Conservation (phyloP, 768 basidiomycete species). For the Russula ochroleuca region DNA sequence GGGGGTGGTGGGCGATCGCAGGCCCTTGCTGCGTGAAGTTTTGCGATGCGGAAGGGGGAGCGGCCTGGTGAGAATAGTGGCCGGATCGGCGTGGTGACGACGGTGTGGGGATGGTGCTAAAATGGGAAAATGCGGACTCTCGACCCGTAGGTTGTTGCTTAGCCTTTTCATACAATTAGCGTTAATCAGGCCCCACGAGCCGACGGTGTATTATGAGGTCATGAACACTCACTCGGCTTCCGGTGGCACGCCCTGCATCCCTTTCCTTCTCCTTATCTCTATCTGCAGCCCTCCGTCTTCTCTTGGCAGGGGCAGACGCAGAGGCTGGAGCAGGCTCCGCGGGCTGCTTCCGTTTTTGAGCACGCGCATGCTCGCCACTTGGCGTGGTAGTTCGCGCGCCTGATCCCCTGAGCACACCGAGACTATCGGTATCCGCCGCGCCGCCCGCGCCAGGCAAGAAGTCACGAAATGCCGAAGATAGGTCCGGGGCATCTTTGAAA, state of each 20-base stretch:
- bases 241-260: conserved; percentile 23
- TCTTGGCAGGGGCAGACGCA: conserved; percentile 55
- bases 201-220: conserved; percentile 5
- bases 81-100: conserved; percentile 32
- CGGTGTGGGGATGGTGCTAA: conserved; percentile 30
- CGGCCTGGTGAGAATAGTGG: conserved; percentile 25
- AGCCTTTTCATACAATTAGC: conserved; percentile 24
- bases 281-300: conserved; percentile 61
- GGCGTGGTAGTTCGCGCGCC: conserved; percentile 26
- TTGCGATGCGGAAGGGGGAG: conserved; percentile 11
- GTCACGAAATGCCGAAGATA: conserved; percentile 66
- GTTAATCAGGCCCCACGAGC: background rate
- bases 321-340: conserved; percentile 17
- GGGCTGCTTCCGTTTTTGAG: conserved; percentile 36
- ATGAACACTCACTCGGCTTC: conserved; percentile 23
- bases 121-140: conserved; percentile 32
- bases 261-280: conserved; percentile 39
- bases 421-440: conserved; percentile 7
- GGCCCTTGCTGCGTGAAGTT: conserved; percentile 8
- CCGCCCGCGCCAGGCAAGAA: conserved; percentile 56
- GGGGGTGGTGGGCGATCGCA: conserved; percentile 21
- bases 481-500: conserved; percentile 72
- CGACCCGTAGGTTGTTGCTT: conserved; percentile 30
- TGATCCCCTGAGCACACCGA: conserved; percentile 24
- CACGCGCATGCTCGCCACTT: conserved; percentile 40